Evolutionary conservation across 2,329 filamentous ascomycete genomes (phyloP).

Genomic region (Grosmannia clavigera): DNA sequence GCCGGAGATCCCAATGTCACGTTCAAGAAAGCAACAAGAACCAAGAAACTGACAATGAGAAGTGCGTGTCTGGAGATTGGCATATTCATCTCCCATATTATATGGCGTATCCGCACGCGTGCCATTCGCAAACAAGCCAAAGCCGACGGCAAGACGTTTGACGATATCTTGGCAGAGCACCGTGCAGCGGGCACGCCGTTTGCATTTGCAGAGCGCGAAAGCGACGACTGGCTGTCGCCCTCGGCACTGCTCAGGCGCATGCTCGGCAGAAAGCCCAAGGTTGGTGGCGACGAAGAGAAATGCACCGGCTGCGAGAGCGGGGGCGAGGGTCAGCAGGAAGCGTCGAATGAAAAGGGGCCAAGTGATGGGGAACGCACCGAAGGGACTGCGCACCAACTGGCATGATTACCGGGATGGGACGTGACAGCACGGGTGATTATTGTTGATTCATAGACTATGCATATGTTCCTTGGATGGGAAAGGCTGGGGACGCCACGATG

Average conservation of each 20-base stretch:
- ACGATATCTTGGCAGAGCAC: slow-evolving; percentile 33
- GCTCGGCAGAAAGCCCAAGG: background rate
- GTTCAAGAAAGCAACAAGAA: too few relatives aligned
- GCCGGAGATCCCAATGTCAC: too few relatives aligned
- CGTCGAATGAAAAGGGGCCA: background rate
- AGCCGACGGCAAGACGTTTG: slow-evolving; percentile 37
- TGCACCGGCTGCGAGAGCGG: background rate
- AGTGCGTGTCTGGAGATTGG: slow-evolving; percentile 46
- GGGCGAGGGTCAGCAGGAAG: background rate
- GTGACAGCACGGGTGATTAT: too few relatives aligned
- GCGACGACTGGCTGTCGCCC: background rate
- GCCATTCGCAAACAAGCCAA: slow-evolving; percentile 39
- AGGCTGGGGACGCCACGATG: too few relatives aligned
- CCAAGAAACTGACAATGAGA: background rate
- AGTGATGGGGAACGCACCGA: background rate
- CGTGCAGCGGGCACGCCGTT: slow-evolving; percentile 20
- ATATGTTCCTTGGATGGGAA: too few relatives aligned
- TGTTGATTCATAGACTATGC: too few relatives aligned
- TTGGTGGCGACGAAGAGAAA: background rate
- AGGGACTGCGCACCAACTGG: background rate
- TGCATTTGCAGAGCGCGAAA: slow-evolving; percentile 23
- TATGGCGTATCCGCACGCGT: slow-evolving; percentile 46
- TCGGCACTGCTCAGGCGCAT: slow-evolving; percentile 5
- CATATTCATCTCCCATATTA: slow-evolving; percentile 45
- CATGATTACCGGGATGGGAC: too few relatives aligned